Evolutionary conservation across 306 rosid species (phyloP).

Genomic region (Acacia acuminata): DNA sequence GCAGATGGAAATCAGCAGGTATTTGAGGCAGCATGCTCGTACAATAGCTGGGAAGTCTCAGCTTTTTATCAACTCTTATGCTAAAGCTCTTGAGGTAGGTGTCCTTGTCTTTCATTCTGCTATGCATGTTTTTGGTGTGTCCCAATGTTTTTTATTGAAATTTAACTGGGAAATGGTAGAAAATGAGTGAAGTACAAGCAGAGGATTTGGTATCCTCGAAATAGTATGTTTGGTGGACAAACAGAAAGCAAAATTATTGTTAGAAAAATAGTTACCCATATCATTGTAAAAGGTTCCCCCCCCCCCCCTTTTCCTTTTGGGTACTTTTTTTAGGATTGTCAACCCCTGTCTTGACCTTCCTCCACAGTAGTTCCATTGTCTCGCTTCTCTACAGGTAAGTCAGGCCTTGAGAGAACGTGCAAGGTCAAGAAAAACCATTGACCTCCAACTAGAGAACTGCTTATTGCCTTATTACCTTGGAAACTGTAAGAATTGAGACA

Average conservation of each 20-base stretch:
- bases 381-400: background rate
- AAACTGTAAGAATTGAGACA: conserved; percentile 1
- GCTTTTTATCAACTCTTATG: conserved; percentile 91
- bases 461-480: background rate
- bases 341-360: background rate
- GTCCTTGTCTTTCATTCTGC: background rate
- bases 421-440: background rate
- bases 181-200: background rate
- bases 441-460: background rate
- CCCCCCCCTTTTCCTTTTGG: too few species aligned
- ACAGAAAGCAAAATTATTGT: background rate
- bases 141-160: background rate
- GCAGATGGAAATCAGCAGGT: conserved; percentile 98
- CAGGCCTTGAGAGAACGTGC: background rate
- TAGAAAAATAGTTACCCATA: background rate
- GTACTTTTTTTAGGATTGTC: background rate
- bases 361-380: background rate
- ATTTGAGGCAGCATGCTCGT: conserved; percentile 90
- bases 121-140: background rate
- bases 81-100: conserved; percentile 94
- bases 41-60: conserved; percentile 92
- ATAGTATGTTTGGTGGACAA: background rate
- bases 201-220: background rate
- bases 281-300: background rate
- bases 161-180: background rate